Base-by-base conservation (phyloP, 345 rosid genomes). In the Eucalyptus cloeziana region DNA sequence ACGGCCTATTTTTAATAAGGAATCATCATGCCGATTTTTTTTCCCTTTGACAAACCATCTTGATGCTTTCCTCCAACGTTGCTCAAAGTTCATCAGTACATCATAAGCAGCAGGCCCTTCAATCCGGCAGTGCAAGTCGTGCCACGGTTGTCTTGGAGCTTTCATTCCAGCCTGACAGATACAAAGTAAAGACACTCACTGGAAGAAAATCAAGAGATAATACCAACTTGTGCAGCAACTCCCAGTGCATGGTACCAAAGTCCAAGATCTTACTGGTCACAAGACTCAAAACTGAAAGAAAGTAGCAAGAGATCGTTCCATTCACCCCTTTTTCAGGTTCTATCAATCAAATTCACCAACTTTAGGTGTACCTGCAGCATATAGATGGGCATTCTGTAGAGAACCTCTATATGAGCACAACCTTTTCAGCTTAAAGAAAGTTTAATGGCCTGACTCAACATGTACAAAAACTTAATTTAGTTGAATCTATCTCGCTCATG, bases 101-200 rank as follows among this genome's bases (percentile, higher is more conserved):
- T 97, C 99, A 92, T 96, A 97, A 49, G 97, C 99, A 50, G 99
- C 99, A 88, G 99, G 97, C 60, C 99, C 99, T 17, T 97, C 99
- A 88, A 97, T 92, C 92, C 92, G 93, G 93, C 98, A 95, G 89
- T 97, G 99, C 93, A 96, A 92, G 90, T 97, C 99, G 88, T 97
- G 99, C 99, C 99, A 96, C 30, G 99, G 98, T 91, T 97, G 96
- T 92, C 99, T 96, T 83, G 98, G 99, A 86, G 98, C 97, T 92
- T 94, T 96, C 56, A 91, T 89, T 80, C 92, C 95, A 90, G 91
- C 91, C 99, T 97, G 90, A 83, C 60, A 85, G 33, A 87, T 15
- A 81, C 79, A 88, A 87, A 80, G 50, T n/a, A 81, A 43, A 89
- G 80, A 40, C 33, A 37, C 52, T 31, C 69, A 85, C 15, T 12